These are phyloP conservation scores for Escallonia rubra DNA, from an alignment of 129 eudicot genomes.

Conservation along the genomic window DNA sequence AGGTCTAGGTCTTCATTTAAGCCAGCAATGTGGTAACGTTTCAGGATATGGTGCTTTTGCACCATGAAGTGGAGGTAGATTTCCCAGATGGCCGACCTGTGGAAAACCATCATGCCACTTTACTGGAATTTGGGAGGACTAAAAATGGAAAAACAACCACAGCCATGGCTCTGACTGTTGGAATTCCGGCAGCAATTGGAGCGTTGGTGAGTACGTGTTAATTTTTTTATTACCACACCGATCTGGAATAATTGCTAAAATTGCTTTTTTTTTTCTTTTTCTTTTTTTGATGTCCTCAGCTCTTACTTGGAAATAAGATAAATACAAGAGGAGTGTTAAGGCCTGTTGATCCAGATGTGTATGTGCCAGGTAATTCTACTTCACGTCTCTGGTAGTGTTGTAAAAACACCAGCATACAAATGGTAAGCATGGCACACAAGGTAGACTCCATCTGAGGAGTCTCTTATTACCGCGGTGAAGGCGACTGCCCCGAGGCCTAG, in stretches of 20 bases:
- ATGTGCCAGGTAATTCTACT: constrained; percentile 64
- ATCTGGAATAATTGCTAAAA: too few species aligned
- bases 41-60: constrained; percentile 95
- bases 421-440: not conserved
- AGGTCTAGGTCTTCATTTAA: not conserved
- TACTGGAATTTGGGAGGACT: constrained; percentile 72
- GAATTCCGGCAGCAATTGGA: constrained; percentile 91
- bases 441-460: not conserved
- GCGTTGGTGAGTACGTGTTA: constrained; percentile 53
- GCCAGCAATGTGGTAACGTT: not conserved
- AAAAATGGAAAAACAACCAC: constrained; percentile 45
- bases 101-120: constrained; percentile 63
- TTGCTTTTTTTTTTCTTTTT: not conserved
- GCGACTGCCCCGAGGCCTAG: too few species aligned
- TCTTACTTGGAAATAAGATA: constrained; percentile 62
- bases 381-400: constrained; percentile 3
- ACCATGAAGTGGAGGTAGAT: constrained; percentile 81
- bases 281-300: constrained; percentile 39
- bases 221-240: not conserved
- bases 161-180: constrained; percentile 92
- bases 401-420: not conserved
- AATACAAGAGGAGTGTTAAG: constrained; percentile 64
- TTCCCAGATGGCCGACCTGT: constrained; percentile 52
- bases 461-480: too few species aligned
- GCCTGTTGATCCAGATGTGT: constrained; percentile 81